These are phyloP conservation scores for Alternaria triticina DNA, from an alignment of 2,329 filamentous ascomycete genomes.

Conservation along the genomic window DNA sequence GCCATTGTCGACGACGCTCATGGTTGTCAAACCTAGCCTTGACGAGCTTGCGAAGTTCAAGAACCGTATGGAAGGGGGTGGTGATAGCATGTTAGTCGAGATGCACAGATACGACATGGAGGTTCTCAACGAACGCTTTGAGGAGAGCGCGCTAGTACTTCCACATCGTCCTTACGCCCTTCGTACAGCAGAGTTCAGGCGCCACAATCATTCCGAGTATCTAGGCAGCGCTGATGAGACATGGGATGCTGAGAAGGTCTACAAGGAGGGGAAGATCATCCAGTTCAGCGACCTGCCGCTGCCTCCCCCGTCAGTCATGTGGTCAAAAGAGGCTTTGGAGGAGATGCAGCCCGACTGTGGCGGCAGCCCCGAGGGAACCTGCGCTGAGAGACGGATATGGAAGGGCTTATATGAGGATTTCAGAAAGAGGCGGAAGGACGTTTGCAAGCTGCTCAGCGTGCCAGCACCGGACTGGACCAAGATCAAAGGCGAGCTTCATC, in stretches of 20 bases:
- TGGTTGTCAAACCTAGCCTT: slow-evolving; percentile 66
- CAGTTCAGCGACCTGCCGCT: slow-evolving; percentile 77
- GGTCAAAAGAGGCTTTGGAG: slow-evolving; percentile 48
- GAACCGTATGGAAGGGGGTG: slow-evolving; percentile 34
- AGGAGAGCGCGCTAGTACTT: slow-evolving; percentile 64
- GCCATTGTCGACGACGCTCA: slow-evolving; percentile 65
- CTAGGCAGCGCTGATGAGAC: slow-evolving; percentile 59
- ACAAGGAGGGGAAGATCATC: slow-evolving; percentile 68
- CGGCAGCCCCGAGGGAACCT: slow-evolving; percentile 36
- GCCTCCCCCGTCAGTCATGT: slow-evolving; percentile 68
- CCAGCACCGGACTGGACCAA: slow-evolving; percentile 47
- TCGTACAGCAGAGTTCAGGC: slow-evolving; percentile 68
- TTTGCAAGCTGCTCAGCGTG: slow-evolving; percentile 50
- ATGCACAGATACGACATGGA: slow-evolving; percentile 69
- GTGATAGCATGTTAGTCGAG: slow-evolving; percentile 33
- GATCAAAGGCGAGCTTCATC: slow-evolving; percentile 29
- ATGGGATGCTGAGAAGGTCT: slow-evolving; percentile 65
- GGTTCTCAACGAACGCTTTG: slow-evolving; percentile 68
- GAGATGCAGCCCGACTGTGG: slow-evolving; percentile 56
- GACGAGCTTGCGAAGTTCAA: slow-evolving; percentile 56
- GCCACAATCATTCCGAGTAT: slow-evolving; percentile 59
- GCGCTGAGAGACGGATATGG: slow-evolving; percentile 52
- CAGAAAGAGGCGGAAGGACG: slow-evolving; percentile 48
- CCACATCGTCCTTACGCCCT: slow-evolving; percentile 69
- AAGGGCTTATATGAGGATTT: slow-evolving; percentile 55